These are phyloP conservation scores for Amylostereum chailletii DNA, from an alignment of 1,284 basidiomycete genomes.

Conservation along the genomic window DNA sequence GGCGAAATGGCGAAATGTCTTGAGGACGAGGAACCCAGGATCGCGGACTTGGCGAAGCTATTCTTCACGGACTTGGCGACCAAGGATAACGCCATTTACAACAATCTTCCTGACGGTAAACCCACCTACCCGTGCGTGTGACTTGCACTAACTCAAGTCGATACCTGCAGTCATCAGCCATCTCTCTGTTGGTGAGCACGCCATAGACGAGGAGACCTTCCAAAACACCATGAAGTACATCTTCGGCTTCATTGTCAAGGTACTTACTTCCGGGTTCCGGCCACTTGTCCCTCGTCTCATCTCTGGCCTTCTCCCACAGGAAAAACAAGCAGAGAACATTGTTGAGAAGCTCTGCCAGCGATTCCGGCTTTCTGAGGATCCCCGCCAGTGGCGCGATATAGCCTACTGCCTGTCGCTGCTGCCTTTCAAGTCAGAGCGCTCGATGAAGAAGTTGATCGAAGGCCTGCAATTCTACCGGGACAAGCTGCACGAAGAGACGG, in stretches of 20 bases:
- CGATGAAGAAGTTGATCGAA: constrained; percentile 94
- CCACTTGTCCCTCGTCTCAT: neutral
- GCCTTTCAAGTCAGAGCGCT: constrained; percentile 95
- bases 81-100: constrained; percentile 99
- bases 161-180: constrained; percentile 78
- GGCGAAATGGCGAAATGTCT: constrained; percentile 99
- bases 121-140: neutral
- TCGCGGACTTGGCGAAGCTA: constrained; percentile 89
- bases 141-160: neutral
- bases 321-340: constrained; percentile 92
- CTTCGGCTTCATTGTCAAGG: constrained; percentile 97
- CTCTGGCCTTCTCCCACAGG: constrained; percentile 33
- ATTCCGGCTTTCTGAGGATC: constrained; percentile 83
- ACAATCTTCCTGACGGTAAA: constrained; percentile 87
- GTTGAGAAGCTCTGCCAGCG: constrained; percentile 94
- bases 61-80: constrained; percentile 96
- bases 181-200: constrained; percentile 86
- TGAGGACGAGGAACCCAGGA: constrained; percentile 85
- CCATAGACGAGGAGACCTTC: constrained; percentile 90
- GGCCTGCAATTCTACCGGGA: constrained; percentile 89
- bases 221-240: constrained; percentile 93
- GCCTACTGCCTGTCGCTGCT: constrained; percentile 91
- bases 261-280: constrained; percentile 14
- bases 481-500: constrained; percentile 85
- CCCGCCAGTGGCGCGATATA: constrained; percentile 96